Evolutionary conservation across 2,329 filamentous ascomycete species (phyloP), one percentile per base, ranked within the genome.

Genomic region (Aspergillus proliferans): DNA sequence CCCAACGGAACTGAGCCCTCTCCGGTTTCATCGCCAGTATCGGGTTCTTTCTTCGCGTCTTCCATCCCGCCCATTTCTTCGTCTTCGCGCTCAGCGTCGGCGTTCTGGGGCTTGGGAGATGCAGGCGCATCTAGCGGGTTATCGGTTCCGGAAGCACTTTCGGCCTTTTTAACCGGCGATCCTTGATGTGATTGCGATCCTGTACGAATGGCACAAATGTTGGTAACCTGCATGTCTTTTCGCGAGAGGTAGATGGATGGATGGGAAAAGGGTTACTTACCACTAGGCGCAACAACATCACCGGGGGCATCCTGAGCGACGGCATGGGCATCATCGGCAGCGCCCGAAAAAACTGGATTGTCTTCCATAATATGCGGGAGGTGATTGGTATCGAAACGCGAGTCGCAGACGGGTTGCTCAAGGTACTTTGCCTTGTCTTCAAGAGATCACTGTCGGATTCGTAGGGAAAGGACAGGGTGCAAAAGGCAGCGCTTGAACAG

Each of bases 41-140:
- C 71, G 52, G 78, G 68, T 59, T 75, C 71, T 47, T 67, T 72
- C 55, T 72, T 73, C 18, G 66, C 58, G 47, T 73, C 71, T 46
- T 74, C 71, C 12, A 71, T 81, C 56, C 87, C 87, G 50, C 79
- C 85, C 87, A 92, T 92, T 60, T 91, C 88, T 64, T 90, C 86
- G 63, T 93, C 88, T 58, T 86, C 85, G 51, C 57, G 66, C 45
- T 74, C 79, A 69, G 54, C 79, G 53, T 79, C 74, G 47, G 53
- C 38, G 9, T 80, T 80, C 60, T 87, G 81, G 45, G 79, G 76
- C 52, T 79, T 78, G 33, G 83, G 83, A 44, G 78, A 84, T 52
- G 81, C 76, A 38, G 84, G 83, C 49, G 83, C 83, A 73, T 89
- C 83, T 58, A 85, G 74, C n/a, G 82, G 80, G 62, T 84, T 86